phyloP scores from a whole-genome alignment of 1,284 basidiomycete species.

The Leccinum proliferum region DNA sequence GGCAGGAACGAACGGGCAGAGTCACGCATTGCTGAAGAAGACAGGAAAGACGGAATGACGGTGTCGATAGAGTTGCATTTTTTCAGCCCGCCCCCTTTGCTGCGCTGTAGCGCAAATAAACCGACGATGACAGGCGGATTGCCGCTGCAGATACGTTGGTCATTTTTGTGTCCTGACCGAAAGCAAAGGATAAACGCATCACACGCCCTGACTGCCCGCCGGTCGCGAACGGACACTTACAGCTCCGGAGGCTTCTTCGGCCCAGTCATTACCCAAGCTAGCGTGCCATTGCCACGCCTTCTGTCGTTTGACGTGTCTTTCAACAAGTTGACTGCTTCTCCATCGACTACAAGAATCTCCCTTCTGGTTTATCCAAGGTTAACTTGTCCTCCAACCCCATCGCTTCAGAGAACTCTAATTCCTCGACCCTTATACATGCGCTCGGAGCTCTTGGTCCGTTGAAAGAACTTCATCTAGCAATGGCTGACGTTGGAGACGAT shows the following conservation, averaged over 20 bases:
- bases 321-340: constrained; percentile 53
- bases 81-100: too few relatives aligned
- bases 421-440: constrained; percentile 25
- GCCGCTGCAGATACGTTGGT: too few relatives aligned
- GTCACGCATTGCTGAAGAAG: too few relatives aligned
- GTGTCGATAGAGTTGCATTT: too few relatives aligned
- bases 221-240: constrained; percentile 22
- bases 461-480: constrained; percentile 53
- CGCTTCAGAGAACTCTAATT: constrained; percentile 26
- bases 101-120: too few relatives aligned
- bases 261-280: constrained; percentile 45
- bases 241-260: constrained; percentile 55
- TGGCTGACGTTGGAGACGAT: constrained; percentile 53
- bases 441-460: constrained; percentile 46
- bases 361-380: constrained; percentile 40
- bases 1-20: too few relatives aligned
- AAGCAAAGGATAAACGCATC: too few relatives aligned
- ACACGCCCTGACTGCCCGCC: constrained; percentile 5
- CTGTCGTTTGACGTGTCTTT: constrained; percentile 53
- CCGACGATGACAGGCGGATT: too few relatives aligned
- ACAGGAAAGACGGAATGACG: too few relatives aligned
- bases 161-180: too few relatives aligned
- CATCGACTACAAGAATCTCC: constrained; percentile 50
- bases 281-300: constrained; percentile 58
- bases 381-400: constrained; percentile 54